These are phyloP conservation scores for Ogataea allantospora DNA, from an alignment of 805 yeast genomes.

Conservation along the genomic window DNA sequence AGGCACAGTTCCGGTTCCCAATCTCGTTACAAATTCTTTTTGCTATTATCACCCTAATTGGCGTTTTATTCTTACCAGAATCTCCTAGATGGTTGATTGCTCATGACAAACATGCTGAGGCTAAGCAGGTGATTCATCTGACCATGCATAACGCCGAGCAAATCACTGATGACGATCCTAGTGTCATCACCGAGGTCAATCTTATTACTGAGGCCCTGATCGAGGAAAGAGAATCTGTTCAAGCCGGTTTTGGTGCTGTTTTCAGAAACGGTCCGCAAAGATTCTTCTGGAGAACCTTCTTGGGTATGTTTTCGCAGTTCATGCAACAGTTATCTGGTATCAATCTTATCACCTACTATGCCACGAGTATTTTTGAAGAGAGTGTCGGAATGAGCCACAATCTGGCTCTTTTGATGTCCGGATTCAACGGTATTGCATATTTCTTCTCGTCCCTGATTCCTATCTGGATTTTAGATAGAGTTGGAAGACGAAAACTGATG, in stretches of 20 bases:
- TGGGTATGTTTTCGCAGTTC: conserved; percentile 57
- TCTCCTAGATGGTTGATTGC: conserved; percentile 66
- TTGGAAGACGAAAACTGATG: conserved; percentile 66
- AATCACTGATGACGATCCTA: conserved; percentile 29
- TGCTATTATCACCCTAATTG: conserved; percentile 51
- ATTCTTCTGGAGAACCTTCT: conserved; percentile 38
- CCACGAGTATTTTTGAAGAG: conserved; percentile 55
- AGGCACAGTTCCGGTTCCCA: conserved; percentile 65
- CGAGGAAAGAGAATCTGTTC: conserved; percentile 48
- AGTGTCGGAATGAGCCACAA: conserved; percentile 47
- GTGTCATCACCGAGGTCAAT: conserved; percentile 35
- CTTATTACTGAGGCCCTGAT: conserved; percentile 45
- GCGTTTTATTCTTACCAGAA: conserved; percentile 65
- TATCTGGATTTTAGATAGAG: conserved; percentile 47
- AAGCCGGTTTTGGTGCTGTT: conserved; percentile 50
- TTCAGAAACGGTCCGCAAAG: conserved; percentile 37
- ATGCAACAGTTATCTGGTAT: conserved; percentile 74
- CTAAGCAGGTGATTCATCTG: conserved; percentile 40
- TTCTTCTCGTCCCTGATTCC: conserved; percentile 52
- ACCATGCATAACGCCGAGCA: conserved; percentile 46
- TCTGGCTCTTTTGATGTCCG: conserved; percentile 38
- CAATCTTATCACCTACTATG: conserved; percentile 70
- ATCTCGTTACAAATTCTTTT: conserved; percentile 62
- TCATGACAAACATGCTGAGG: conserved; percentile 51
- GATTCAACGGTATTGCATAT: conserved; percentile 42